Conservation (phyloP, 768 basidiomycete species). For the Polyporus arcularius region DNA sequence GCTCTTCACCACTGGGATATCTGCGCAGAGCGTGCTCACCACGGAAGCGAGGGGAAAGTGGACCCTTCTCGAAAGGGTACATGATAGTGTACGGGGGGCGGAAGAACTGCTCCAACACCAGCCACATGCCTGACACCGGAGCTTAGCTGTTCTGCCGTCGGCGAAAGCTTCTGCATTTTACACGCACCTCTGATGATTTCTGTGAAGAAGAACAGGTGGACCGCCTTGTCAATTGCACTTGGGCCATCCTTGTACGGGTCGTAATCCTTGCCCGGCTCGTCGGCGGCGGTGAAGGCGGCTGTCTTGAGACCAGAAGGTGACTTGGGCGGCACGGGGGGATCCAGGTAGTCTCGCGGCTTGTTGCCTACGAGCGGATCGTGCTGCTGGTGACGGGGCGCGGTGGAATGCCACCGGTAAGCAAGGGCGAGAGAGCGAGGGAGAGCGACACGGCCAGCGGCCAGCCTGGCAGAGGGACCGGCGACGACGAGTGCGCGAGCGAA, state of each 20-base stretch:
- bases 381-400: constrained; percentile 28
- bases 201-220: constrained; percentile 97
- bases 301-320: constrained; percentile 24
- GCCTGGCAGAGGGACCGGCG: constrained; percentile 53
- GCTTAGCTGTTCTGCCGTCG: constrained; percentile 12
- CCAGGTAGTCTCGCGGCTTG: constrained; percentile 22
- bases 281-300: constrained; percentile 35
- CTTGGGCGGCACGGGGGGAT: constrained; percentile 1
- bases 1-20: constrained; percentile 97
- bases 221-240: constrained; percentile 93
- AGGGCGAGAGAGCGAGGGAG: constrained; percentile 36
- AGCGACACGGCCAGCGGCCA: constrained; percentile 33
- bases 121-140: constrained; percentile 83
- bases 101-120: constrained; percentile 90
- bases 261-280: constrained; percentile 52
- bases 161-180: not conserved
- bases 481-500: constrained; percentile 53
- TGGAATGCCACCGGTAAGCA: constrained; percentile 55
- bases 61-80: constrained; percentile 98
- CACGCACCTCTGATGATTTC: constrained; percentile 91
- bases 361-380: constrained; percentile 25
- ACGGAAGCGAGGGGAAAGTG: constrained; percentile 95
- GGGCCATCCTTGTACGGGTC: constrained; percentile 79
- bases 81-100: constrained; percentile 97
- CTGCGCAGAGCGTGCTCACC: constrained; percentile 96